These are phyloP conservation scores for Pistacia atlantica DNA, from an alignment of 345 rosid species.

Conservation along the genomic window DNA sequence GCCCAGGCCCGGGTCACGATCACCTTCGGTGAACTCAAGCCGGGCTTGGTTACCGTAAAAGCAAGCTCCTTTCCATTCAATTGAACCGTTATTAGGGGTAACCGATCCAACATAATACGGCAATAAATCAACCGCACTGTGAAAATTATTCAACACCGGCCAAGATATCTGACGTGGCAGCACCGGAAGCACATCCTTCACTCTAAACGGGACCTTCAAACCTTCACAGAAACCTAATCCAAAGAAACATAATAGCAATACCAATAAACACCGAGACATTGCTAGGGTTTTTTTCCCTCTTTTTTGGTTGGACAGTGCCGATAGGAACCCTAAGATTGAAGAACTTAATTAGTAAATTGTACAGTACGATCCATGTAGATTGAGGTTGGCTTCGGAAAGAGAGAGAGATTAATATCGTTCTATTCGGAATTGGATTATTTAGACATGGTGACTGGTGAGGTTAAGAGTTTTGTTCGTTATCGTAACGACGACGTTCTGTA, in stretches of 20 bases:
- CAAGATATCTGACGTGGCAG: slow-evolving; percentile 87
- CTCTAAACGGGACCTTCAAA: slow-evolving; percentile 70
- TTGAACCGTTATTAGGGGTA: slow-evolving; percentile 55
- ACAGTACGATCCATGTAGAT: background rate
- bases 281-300: background rate
- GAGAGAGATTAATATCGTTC: no score
- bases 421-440: background rate
- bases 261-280: slow-evolving; percentile 38
- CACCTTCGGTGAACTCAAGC: slow-evolving; percentile 62
- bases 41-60: slow-evolving; percentile 78
- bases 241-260: slow-evolving; percentile 33
- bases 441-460: no score
- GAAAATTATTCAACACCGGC: slow-evolving; percentile 85
- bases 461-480: background rate
- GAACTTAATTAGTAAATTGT: background rate
- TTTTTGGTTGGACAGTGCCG: background rate
- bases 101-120: slow-evolving; percentile 87
- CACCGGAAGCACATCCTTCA: slow-evolving; percentile 81
- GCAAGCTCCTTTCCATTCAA: slow-evolving; percentile 94
- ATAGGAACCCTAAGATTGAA: background rate
- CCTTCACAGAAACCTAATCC: slow-evolving; percentile 45
- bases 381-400: background rate
- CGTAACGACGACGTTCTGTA: background rate
- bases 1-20: slow-evolving; percentile 65
- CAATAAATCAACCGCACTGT: slow-evolving; percentile 84